Conservation (phyloP, 1,284 basidiomycete species). For the Thelephora terrestris region DNA sequence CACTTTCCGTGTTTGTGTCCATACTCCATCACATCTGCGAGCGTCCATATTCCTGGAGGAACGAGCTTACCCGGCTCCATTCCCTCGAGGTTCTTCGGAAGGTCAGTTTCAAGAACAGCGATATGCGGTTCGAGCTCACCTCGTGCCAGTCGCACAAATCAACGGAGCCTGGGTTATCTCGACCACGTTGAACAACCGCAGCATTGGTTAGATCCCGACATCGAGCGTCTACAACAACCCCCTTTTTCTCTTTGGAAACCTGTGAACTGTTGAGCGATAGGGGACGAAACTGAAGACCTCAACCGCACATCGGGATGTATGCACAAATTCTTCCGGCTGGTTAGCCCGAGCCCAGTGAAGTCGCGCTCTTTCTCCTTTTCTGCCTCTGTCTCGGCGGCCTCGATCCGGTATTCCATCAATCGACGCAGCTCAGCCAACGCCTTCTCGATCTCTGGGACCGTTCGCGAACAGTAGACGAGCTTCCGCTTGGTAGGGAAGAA, state of each 20-base stretch:
- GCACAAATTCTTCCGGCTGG: constrained; percentile 94
- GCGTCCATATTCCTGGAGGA: constrained; percentile 85
- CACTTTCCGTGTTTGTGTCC: constrained; percentile 83
- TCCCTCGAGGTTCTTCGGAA: constrained; percentile 57
- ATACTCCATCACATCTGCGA: constrained; percentile 89
- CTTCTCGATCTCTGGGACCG: constrained; percentile 99
- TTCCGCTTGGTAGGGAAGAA: constrained; percentile 91
- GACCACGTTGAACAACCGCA: constrained; percentile 76
- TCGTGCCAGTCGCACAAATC: constrained; percentile 96
- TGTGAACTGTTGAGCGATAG: constrained; percentile 20
- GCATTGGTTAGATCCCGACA: constrained; percentile 94
- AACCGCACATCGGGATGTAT: constrained; percentile 82
- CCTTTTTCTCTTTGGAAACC: constrained; percentile 97
- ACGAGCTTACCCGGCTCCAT: constrained; percentile 81
- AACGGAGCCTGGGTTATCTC: constrained; percentile 84
- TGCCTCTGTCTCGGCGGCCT: constrained; percentile 60
- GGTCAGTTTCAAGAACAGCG: neutral
- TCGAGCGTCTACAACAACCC: constrained; percentile 92
- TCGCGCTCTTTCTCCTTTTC: constrained; percentile 71
- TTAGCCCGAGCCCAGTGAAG: constrained; percentile 88
- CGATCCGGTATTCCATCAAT: constrained; percentile 83
- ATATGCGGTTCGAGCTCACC: constrained; percentile 31
- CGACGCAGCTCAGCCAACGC: constrained; percentile 93
- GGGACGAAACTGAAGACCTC: constrained; percentile 2
- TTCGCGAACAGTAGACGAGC: constrained; percentile 98